These are phyloP conservation scores for Pichia sp. DNA, from an alignment of 1,139 yeast species.

Conservation along the genomic window DNA sequence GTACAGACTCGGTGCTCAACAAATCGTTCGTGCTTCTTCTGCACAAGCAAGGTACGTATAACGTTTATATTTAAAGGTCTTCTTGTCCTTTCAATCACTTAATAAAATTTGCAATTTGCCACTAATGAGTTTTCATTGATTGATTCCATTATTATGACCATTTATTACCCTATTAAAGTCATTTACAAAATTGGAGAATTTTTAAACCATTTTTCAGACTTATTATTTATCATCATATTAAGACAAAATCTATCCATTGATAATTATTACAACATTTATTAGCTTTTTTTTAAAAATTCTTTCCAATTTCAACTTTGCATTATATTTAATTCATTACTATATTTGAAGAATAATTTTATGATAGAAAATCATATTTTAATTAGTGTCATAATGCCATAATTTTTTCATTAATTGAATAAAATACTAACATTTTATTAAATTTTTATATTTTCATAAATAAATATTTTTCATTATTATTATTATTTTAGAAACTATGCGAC, in stretches of 20 bases:
- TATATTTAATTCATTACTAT: too few relatives aligned
- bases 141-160: too few relatives aligned
- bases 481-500: slow-evolving; percentile 83
- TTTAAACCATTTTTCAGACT: too few relatives aligned
- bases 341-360: too few relatives aligned
- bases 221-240: too few relatives aligned
- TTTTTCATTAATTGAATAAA: neutral
- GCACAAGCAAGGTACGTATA: slow-evolving; percentile 25
- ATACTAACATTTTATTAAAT: slow-evolving; percentile 1
- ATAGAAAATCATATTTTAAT: too few relatives aligned
- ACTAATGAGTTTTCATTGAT: neutral
- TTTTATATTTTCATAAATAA: neutral
- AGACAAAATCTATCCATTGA: too few relatives aligned
- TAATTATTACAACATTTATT: too few relatives aligned
- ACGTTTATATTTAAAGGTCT: neutral
- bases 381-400: neutral
- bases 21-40: slow-evolving; percentile 49
- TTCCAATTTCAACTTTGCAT: too few relatives aligned
- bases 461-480: neutral
- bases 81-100: neutral
- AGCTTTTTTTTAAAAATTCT: too few relatives aligned
- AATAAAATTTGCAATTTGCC: neutral
- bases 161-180: too few relatives aligned
- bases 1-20: slow-evolving; percentile 63
- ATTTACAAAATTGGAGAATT: too few relatives aligned